A percentile compares a stretch with the other conserved stretches of the same genome.
phyloP scores from a whole-genome alignment of 176 grass and related monocot species.

The Cenchrus fungigraminus region DNA sequence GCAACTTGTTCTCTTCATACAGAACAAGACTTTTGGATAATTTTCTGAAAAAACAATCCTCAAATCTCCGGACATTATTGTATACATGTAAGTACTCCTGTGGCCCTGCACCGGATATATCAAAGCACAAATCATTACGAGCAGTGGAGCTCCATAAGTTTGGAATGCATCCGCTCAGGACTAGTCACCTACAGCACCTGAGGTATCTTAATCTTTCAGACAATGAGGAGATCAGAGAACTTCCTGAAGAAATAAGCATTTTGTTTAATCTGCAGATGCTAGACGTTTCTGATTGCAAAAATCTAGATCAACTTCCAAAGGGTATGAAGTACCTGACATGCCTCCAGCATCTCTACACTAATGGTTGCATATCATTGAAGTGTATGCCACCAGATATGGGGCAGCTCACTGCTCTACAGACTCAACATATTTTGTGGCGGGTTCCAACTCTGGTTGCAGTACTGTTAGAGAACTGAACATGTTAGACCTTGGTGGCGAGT shows the following conservation, averaged over 20 bases:
- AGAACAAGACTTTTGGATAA: neutral
- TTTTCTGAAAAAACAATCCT: neutral
- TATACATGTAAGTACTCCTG: neutral
- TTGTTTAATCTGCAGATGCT: conserved; percentile 21
- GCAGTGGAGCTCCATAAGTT: no score
- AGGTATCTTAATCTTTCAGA: conserved; percentile 5
- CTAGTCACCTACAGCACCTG: neutral
- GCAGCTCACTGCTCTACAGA: conserved; percentile 12
- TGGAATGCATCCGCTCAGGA: no score
- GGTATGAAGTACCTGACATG: conserved; percentile 32
- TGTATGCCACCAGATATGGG: conserved; percentile 11
- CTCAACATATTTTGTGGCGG: conserved; percentile 15
- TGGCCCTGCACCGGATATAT: no score
- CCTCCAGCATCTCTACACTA: conserved; percentile 3
- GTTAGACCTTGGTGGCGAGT: neutral
- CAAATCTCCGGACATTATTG: neutral
- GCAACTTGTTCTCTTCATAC: neutral
- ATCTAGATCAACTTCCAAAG: neutral
- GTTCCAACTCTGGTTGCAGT: neutral
- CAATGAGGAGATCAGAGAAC: neutral
- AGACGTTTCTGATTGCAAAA: neutral
- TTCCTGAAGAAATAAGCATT: neutral
- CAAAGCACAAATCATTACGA: no score
- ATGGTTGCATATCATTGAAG: neutral
- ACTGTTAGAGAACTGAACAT: neutral